Percentiles rank a stretch among this genome's conserved stretches.
phyloP scores from a whole-genome alignment of 2,329 filamentous ascomycete species.

The Fusarium pininemorale region DNA sequence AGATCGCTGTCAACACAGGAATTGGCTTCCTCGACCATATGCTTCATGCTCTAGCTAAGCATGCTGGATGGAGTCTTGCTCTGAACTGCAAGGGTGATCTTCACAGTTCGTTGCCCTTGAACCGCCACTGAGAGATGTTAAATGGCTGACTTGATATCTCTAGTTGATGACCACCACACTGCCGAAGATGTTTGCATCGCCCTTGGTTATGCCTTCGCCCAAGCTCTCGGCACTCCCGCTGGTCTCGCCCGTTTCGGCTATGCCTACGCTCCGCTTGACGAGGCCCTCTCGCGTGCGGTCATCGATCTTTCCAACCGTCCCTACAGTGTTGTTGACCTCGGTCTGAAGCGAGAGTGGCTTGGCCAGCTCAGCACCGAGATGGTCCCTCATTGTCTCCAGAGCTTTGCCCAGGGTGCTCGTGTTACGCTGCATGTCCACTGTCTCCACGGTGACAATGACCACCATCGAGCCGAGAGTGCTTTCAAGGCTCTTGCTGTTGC shows the following conservation, averaged over 20 bases:
- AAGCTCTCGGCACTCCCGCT: constrained; percentile 78
- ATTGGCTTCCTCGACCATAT: constrained; percentile 99
- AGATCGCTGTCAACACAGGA: constrained; percentile 88
- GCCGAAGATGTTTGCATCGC: constrained; percentile 95
- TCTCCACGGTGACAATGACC: constrained; percentile 89
- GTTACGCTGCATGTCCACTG: constrained; percentile 97
- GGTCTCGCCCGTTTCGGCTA: constrained; percentile 91
- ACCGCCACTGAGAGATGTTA: neutral
- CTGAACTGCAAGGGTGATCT: constrained; percentile 88
- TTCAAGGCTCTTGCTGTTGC: constrained; percentile 97
- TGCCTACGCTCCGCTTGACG: constrained; percentile 93
- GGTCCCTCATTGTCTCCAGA: constrained; percentile 94
- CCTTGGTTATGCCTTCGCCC: constrained; percentile 84
- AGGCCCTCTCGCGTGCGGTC: constrained; percentile 91
- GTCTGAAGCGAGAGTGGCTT: constrained; percentile 89
- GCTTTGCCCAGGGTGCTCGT: constrained; percentile 89
- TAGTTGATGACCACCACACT: constrained; percentile 98
- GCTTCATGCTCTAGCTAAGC: constrained; percentile 95
- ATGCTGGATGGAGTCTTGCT: constrained; percentile 90
- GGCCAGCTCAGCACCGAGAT: constrained; percentile 95
- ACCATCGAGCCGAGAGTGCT: constrained; percentile 94
- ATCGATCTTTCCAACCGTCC: constrained; percentile 95
- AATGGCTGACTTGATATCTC: constrained; percentile 21
- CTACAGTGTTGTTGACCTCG: constrained; percentile 83
- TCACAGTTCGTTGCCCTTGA: constrained; percentile 73